Evolutionary conservation across 208 protist species (phyloP), one percentile per base, ranked within the genome.

Genomic region (Leishmania guyanensis): DNA sequence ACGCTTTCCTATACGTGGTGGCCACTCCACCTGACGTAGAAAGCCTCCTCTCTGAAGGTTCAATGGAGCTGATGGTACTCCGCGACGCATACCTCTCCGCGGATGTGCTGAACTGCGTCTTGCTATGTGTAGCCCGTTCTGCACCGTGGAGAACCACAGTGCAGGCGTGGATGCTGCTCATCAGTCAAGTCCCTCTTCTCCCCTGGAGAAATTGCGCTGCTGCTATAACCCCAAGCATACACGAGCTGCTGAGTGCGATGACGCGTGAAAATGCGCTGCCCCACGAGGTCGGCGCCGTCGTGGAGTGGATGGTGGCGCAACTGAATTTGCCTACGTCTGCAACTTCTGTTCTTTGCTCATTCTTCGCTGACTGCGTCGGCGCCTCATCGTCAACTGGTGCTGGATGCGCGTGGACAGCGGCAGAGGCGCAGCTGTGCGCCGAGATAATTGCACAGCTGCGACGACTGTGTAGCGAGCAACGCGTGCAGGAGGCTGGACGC

Each of bases 71-170:
- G 54, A 73, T 75, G 73, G 68, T 76, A 72, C 58, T 84, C 56
- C 78, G 82, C 16, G 79, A 89, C 39, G 26, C 62, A 26, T 80
- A 73, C 60, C 70, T 89, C 16, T 33, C 66, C 29, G 56, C 77
- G 4, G 22, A 51, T n/a, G 39, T 84, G 36, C 50, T 89, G 50
- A 51, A 53, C 62, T 65, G 76, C 39, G 72, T 89, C 16, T 78
- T 89, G 86, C 60, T 46, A 2, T 73, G 76, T 12, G 64, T 89
- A 14, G 79, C 79, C 14, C 36, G 62, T 5, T 54, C 60, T 62
- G 86, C 86, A 8, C 86, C 82, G 33, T 89, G 86, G 86, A 79
- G 79, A 20, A 84, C 86, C 9, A 77, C 75, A 48, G 72, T 82
- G 79, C 81, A 80, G 70, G 83, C 81, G 2, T 87, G 83, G 84